These are phyloP conservation scores for Aspergillus unguis DNA, from an alignment of 2,329 filamentous ascomycete species.

Conservation along the genomic window DNA sequence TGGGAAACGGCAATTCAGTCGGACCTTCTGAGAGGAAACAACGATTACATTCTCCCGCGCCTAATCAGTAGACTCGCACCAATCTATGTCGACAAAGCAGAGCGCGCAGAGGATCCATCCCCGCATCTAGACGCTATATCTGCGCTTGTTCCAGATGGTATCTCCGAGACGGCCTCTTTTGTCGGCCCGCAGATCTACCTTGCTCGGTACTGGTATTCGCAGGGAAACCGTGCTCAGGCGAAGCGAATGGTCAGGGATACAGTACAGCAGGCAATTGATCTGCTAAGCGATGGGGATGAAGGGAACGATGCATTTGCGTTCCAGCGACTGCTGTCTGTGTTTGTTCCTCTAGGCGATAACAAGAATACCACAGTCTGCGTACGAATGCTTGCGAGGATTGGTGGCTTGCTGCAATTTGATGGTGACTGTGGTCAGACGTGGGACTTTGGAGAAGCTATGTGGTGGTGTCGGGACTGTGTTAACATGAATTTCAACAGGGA, in stretches of 20 bases:
- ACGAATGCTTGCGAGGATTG: background rate
- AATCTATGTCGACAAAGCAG: background rate
- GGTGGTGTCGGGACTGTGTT: background rate
- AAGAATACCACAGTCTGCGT: background rate
- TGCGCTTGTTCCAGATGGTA: background rate
- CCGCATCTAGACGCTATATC: background rate
- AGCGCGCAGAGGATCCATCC: background rate
- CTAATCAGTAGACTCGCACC: conserved; percentile 1
- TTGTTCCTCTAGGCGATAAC: background rate
- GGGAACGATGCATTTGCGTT: background rate
- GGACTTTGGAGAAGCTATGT: conserved; percentile 3
- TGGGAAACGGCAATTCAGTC: background rate
- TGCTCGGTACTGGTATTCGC: conserved; percentile 1
- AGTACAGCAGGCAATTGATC: background rate
- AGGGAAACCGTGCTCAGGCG: background rate
- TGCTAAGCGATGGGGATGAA: background rate
- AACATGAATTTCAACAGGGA: background rate
- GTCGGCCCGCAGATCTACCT: conserved; percentile 4
- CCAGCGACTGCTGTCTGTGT: background rate
- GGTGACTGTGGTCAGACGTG: conserved; percentile 1
- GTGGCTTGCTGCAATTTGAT: background rate
- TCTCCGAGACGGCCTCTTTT: conserved; percentile 1
- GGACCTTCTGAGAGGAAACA: background rate
- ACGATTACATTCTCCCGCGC: background rate
- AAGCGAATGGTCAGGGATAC: background rate